Evolutionary conservation across 495 filamentous ascomycete species (phyloP), one percentile per base, ranked within the genome.

Genomic region (Talaromyces proteolyticus): DNA sequence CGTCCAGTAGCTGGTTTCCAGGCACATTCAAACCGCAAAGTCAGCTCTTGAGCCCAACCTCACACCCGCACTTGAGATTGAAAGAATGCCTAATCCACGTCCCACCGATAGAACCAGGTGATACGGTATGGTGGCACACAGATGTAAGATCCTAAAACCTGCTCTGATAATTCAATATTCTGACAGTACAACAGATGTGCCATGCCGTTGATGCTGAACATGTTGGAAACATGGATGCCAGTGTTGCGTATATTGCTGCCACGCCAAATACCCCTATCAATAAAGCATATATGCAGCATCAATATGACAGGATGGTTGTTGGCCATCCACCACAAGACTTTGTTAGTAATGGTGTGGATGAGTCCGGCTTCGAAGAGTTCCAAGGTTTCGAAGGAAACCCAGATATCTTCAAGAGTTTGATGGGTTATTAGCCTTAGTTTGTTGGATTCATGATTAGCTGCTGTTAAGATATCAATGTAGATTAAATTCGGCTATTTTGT

Each of bases 51-150:
- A 62, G 43, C 26, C 43, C 21, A 4, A 17, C 43, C 3, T 62
- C 82, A 41, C 88, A 91, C 59, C 88, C 88, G 4, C 87, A 91
- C 57, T 69, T 92, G 20, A 64, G 79, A 42, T 72, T 91, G 4
- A 57, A 72, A 20, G 43, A 45, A 12, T 79, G 79, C 6, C 90
- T 92, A 87, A 73, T 88, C 4, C 79, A 85, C 57, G 64, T 88
- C 2, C 88, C 88, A 1, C 63, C 64, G 10, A 81, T 91, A 19
- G 66, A 62, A 18, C 86, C 88, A 3, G 88, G 88, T 0, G 88
- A 91, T 60, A 89, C 82, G 56, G 87, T 91, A 0, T 77, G 78
- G 2, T 91, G 87, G 87, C 87, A 91, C 60, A 89, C 85, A 56
- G 87, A 90, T 34, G 42, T 45, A 45, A 3, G 43, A 25, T 26